Evolutionary conservation across 768 basidiomycete species (phyloP).

Genomic region (Tulasnella calospora): DNA sequence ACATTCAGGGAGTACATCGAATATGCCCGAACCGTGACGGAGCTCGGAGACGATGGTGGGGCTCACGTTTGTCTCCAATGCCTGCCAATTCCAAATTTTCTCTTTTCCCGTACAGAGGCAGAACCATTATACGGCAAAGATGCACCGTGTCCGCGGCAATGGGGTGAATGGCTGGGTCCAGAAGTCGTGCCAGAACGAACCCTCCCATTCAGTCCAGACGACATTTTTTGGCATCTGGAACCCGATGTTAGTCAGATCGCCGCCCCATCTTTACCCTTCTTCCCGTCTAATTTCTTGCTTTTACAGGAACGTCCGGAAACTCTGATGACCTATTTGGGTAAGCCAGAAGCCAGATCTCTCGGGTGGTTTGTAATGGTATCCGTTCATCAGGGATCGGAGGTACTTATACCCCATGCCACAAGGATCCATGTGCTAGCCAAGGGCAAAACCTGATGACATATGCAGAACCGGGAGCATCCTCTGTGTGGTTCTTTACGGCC

Average conservation of each 20-base stretch:
- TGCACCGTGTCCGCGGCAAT: constrained; percentile 58
- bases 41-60: constrained; percentile 42
- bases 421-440: constrained; percentile 76
- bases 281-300: constrained; percentile 20
- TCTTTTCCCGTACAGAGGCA: not conserved
- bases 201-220: constrained; percentile 50
- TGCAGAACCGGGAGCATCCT: constrained; percentile 63
- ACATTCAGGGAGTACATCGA: constrained; percentile 51
- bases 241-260: constrained; percentile 41
- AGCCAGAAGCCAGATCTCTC: not conserved
- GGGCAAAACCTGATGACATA: constrained; percentile 87
- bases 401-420: constrained; percentile 80
- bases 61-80: not conserved
- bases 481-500: constrained; percentile 81
- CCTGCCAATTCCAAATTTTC: not conserved
- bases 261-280: not conserved
- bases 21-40: constrained; percentile 40
- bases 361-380: not conserved
- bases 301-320: constrained; percentile 63
- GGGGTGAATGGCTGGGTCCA: constrained; percentile 57
- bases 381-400: constrained; percentile 56
- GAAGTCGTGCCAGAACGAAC: constrained; percentile 51
- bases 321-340: constrained; percentile 69
- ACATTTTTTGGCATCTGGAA: constrained; percentile 56
- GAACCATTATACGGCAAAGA: constrained; percentile 76